These are phyloP conservation scores for Rubroboletus satanas DNA, from an alignment of 768 basidiomycete species.

Conservation along the genomic window DNA sequence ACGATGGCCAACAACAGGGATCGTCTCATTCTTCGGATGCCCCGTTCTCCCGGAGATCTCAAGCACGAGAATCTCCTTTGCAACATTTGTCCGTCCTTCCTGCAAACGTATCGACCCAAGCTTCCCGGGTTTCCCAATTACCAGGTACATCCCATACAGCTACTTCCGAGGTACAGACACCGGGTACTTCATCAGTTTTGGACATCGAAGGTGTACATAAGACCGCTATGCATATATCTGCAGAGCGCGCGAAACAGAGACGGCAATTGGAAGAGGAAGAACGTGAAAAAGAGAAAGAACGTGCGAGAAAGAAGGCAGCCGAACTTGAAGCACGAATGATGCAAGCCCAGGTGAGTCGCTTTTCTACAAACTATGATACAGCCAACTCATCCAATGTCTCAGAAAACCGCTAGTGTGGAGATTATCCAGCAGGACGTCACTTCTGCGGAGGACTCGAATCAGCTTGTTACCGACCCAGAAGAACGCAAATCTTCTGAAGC, in stretches of 20 bases:
- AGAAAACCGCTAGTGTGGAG: constrained; percentile 39
- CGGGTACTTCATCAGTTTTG: constrained; percentile 27
- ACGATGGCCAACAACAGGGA: constrained; percentile 18
- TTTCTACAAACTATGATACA: constrained; percentile 4
- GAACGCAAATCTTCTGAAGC: constrained; percentile 1
- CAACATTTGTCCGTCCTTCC: constrained; percentile 31
- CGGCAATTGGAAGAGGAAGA: constrained; percentile 82
- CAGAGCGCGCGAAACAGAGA: constrained; percentile 76
- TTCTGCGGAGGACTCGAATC: constrained; percentile 11
- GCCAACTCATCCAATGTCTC: constrained; percentile 7
- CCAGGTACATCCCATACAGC: constrained; percentile 42
- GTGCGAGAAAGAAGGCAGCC: constrained; percentile 75
- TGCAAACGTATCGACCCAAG: constrained; percentile 5
- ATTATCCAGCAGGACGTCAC: constrained; percentile 48
- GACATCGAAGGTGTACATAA: constrained; percentile 68
- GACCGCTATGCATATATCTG: constrained; percentile 78
- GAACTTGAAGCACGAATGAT: constrained; percentile 71
- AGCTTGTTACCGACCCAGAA: constrained; percentile 4
- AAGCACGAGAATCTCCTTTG: constrained; percentile 43
- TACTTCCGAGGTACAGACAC: constrained; percentile 32
- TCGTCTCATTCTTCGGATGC: constrained; percentile 21
- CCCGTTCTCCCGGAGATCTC: constrained; percentile 31
- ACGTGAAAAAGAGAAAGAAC: constrained; percentile 72
- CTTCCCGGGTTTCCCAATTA: constrained; percentile 36
- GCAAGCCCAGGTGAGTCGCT: constrained; percentile 18